A percentile compares a stretch with the other conserved stretches of the same genome.
These are phyloP conservation scores for Xylaria multiplex DNA, from an alignment of 2,329 filamentous ascomycete species.

Conservation along the genomic window DNA sequence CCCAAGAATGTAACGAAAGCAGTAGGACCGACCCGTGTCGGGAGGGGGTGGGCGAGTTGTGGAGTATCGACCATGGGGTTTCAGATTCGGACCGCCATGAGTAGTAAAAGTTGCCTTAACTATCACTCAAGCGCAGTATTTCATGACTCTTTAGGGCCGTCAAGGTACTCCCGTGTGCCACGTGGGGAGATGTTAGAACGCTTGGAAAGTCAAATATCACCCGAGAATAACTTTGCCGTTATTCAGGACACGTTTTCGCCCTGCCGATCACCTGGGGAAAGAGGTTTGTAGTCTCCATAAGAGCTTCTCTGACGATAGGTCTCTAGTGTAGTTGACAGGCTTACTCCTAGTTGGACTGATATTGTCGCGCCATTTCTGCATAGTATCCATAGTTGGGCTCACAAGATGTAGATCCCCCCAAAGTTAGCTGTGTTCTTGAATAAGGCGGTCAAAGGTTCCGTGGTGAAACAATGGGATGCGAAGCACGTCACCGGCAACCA, in stretches of 20 bases:
- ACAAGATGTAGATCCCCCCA: background rate
- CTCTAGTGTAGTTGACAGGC: background rate
- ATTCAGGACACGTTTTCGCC: conserved; percentile 6
- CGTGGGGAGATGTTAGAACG: conserved; percentile 11
- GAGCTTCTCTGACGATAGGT: background rate
- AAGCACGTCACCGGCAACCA: conserved; percentile 1
- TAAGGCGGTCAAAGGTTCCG: background rate
- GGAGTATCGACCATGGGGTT: background rate
- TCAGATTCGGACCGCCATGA: conserved; percentile 2
- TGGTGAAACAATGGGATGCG: background rate
- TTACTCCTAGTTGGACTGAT: background rate
- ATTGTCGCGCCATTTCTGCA: background rate
- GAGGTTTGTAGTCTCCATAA: background rate
- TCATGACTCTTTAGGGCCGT: conserved; percentile 22
- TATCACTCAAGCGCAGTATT: background rate
- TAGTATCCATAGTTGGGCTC: background rate
- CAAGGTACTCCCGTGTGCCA: conserved; percentile 20
- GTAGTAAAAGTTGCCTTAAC: conserved; percentile 5
- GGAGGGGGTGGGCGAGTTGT: background rate
- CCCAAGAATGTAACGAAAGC: background rate
- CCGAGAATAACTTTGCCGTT: conserved; percentile 16
- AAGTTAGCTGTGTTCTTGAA: background rate
- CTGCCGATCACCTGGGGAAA: conserved; percentile 19
- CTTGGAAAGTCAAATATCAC: background rate
- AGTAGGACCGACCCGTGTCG: background rate